Conservation (phyloP, 768 basidiomycete species). For the Kwoniella botswanensis region DNA sequence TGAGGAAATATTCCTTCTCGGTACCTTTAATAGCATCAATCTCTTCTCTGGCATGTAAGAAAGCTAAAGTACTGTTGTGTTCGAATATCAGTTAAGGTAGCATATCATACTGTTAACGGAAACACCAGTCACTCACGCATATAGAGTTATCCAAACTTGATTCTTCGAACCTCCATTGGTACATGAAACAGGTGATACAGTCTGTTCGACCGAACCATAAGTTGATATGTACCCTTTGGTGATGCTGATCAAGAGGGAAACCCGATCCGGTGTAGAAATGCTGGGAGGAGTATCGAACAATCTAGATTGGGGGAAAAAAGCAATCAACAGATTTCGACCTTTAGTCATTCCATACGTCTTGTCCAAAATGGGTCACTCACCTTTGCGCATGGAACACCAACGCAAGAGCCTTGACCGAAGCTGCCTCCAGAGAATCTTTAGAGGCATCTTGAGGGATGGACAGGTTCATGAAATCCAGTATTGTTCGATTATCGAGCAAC, state of each 20-base stretch:
- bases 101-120: background rate
- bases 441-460: conserved; percentile 3
- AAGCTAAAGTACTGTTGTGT: background rate
- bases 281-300: conserved; percentile 22
- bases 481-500: conserved; percentile 20
- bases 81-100: background rate
- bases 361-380: conserved; percentile 11
- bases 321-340: background rate
- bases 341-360: too few relatives aligned
- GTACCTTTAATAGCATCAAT: conserved; percentile 18
- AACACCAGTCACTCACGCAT: conserved; percentile 10
- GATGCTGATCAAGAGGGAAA: conserved; percentile 19
- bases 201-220: background rate
- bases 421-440: conserved; percentile 12
- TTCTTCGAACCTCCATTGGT: conserved; percentile 18
- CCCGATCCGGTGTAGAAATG: conserved; percentile 18
- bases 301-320: conserved; percentile 1
- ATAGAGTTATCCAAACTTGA: conserved; percentile 30
- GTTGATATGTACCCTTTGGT: conserved; percentile 29
- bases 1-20: conserved; percentile 13
- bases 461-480: conserved; percentile 29
- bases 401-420: conserved; percentile 24
- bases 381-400: conserved; percentile 28
- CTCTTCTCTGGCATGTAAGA: conserved; percentile 32
- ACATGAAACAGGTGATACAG: background rate